Evolutionary conservation across 2,329 filamentous ascomycete species (phyloP), one percentile per base, ranked within the genome.

Genomic region (Fusarium armeniacum): DNA sequence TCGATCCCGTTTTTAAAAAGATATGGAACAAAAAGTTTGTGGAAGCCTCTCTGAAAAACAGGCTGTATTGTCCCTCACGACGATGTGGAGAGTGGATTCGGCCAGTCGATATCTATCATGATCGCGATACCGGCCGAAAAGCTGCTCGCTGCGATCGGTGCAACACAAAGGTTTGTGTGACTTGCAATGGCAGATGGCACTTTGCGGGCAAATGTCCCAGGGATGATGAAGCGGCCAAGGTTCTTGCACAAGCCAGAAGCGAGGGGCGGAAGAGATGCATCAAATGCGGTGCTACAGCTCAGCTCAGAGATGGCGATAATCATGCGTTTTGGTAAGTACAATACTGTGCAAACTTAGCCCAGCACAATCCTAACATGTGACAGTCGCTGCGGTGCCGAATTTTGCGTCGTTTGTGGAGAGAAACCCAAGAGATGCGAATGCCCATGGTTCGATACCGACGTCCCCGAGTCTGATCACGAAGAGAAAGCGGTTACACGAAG

Each of bases 401-500:
- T 97, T 75, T 97, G 94, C 81, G 94, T 96, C 87, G 86, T 93
- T 28, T 97, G 94, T 76, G 93, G 92, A 24, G 77, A 83, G 33
- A 91, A 91, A 73, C 97, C 93, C 93, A 95, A 93, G 80, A 89
- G 85, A 1, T 97, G 93, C 76, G 89, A 92, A 55, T 97, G 93
- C 71, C 90, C 92, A 0, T 93, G 90, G 89, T 94, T 94, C 82
- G 92, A 90, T 76, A 87, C 90, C 73, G 85, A 88, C 28, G 69
- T 77, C 5, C 77, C 81, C 7, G 87, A 89, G 53, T 81, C 81
- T 15, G 89, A 91, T 68, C 82, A 82, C 5, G 77, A 87, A 12
- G 82, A 85, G 16, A 83, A 87, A 62, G 84, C 88, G 81, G 80
- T 86, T 7, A 83, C 85, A 2, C 73, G 70, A n/a, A 68, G 76